Conservation (phyloP, 371 early-diverging fungal species). For the Lichtheimia ramosa region DNA sequence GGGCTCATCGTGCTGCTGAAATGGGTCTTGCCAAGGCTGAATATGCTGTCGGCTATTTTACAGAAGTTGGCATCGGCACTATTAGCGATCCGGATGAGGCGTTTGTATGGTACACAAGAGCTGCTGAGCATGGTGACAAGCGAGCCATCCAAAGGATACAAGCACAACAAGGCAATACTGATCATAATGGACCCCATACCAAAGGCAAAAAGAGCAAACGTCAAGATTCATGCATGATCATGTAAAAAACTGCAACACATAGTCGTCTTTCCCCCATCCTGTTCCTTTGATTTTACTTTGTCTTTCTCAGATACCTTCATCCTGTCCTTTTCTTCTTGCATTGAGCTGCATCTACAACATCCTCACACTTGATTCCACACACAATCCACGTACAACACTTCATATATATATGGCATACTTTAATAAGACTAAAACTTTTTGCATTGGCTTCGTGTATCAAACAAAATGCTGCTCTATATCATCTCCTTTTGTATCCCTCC, state of each 20-base stretch:
- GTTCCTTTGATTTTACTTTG: not conserved
- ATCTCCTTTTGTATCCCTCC: no score
- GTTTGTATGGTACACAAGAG: slow-evolving; percentile 78
- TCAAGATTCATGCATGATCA: not conserved
- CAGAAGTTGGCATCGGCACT: slow-evolving; percentile 81
- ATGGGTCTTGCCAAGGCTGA: slow-evolving; percentile 84
- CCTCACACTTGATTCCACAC: no score
- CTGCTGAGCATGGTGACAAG: slow-evolving; percentile 80
- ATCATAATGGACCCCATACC: not conserved
- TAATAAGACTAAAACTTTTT: no score
- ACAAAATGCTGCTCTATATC: no score
- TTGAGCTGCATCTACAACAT: no score
- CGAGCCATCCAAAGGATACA: slow-evolving; percentile 53
- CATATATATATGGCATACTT: no score
- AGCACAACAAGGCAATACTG: slow-evolving; percentile 31
- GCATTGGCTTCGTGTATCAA: no score
- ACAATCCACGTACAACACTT: no score
- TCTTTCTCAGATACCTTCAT: no score
- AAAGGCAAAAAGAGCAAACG: slow-evolving; percentile 11
- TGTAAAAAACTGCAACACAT: not conserved
- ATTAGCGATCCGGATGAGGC: slow-evolving; percentile 70
- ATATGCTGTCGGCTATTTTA: slow-evolving; percentile 86
- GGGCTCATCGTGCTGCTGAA: slow-evolving; percentile 87
- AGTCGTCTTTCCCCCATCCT: not conserved
- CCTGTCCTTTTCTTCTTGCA: no score